Percentiles rank a stretch among this genome's conserved stretches.
Conservation (phyloP, 805 yeast genomes). For the Zygosaccharomyces rouxii region DNA sequence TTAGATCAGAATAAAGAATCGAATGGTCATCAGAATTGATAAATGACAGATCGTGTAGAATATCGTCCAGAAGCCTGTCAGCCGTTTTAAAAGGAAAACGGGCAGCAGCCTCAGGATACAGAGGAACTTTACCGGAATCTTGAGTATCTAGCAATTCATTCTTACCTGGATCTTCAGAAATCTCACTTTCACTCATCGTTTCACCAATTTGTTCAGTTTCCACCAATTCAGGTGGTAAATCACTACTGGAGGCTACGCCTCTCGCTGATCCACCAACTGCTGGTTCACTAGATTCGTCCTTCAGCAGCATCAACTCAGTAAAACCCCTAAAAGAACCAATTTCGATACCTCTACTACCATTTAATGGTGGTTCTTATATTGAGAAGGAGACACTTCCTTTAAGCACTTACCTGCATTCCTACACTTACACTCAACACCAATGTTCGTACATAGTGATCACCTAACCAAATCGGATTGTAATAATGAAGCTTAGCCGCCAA, state of each 20-base stretch:
- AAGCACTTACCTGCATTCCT: background rate
- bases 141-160: background rate
- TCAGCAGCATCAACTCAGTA: slow-evolving; percentile 1
- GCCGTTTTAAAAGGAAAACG: slow-evolving; percentile 51
- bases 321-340: background rate
- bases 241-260: background rate
- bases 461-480: too few relatives aligned
- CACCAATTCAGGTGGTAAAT: background rate
- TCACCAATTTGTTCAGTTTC: slow-evolving; percentile 4
- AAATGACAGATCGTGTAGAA: slow-evolving; percentile 43
- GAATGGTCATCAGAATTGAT: slow-evolving; percentile 13
- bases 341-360: background rate
- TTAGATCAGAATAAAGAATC: slow-evolving; percentile 10
- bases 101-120: slow-evolving; percentile 22
- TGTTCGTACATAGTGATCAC: background rate
- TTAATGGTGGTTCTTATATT: background rate
- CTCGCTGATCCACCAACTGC: background rate
- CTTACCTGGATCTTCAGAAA: background rate
- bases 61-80: slow-evolving; percentile 63
- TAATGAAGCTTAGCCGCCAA: too few relatives aligned
- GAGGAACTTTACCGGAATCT: slow-evolving; percentile 28
- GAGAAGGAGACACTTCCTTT: background rate
- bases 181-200: slow-evolving; percentile 2
- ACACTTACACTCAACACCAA: background rate
- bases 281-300: background rate